A percentile compares a stretch with the other conserved stretches of the same genome.
These are phyloP conservation scores for Aspergillus fumigatiaffinis DNA, from an alignment of 2,329 filamentous ascomycete genomes.

Conservation along the genomic window DNA sequence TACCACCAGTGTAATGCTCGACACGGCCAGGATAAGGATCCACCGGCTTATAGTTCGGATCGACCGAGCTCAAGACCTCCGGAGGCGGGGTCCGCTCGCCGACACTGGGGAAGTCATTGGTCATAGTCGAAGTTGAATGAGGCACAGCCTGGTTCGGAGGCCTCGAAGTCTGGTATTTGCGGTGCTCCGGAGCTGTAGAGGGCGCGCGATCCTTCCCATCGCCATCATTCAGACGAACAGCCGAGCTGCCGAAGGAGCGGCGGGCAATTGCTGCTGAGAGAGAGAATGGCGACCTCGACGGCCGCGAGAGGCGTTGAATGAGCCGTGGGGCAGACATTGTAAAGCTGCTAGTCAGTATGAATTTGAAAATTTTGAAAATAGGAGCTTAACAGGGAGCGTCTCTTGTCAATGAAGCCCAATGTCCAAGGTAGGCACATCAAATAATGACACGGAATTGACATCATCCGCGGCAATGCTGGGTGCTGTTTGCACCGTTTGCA, in stretches of 20 bases:
- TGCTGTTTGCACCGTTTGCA: conserved; percentile 38
- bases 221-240: conserved; percentile 31
- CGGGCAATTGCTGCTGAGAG: conserved; percentile 24
- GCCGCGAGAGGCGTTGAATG: conserved; percentile 43
- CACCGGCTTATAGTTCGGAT: conserved; percentile 54
- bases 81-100: conserved; percentile 56
- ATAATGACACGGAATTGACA: conserved; percentile 32
- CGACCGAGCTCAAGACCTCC: conserved; percentile 56
- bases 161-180: conserved; percentile 55
- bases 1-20: conserved; percentile 62
- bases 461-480: conserved; percentile 29
- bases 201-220: conserved; percentile 51
- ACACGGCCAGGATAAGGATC: conserved; percentile 61
- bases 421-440: background rate
- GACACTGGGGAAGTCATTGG: conserved; percentile 59
- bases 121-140: conserved; percentile 61
- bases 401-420: background rate
- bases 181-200: conserved; percentile 52
- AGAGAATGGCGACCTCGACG: conserved; percentile 23
- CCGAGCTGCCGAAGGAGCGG: conserved; percentile 30
- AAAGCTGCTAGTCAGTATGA: conserved; percentile 1
- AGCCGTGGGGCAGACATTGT: conserved; percentile 47
- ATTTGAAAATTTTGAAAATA: background rate
- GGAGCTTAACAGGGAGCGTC: background rate
- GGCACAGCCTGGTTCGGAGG: conserved; percentile 59